These are phyloP conservation scores for Eustoma russellianum DNA, from an alignment of 257 asterid genomes.

Conservation along the genomic window DNA sequence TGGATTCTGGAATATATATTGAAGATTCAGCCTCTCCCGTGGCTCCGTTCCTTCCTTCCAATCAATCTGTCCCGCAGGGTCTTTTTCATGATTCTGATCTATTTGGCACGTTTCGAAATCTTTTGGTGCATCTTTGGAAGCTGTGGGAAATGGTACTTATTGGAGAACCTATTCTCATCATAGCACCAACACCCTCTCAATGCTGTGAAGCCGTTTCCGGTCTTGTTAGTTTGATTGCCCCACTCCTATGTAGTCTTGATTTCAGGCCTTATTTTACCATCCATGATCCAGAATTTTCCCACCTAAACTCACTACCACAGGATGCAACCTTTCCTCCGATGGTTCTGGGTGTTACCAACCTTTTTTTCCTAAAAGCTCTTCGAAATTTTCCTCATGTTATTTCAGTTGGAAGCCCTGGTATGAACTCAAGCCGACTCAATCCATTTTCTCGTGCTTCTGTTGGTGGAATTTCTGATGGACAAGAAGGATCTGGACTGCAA, in stretches of 20 bases:
- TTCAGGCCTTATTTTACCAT: constrained; percentile 96
- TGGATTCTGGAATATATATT: constrained; percentile 56
- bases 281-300: constrained; percentile 84
- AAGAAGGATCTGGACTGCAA: constrained; percentile 37
- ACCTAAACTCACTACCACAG: constrained; percentile 60
- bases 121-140: constrained; percentile 90
- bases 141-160: constrained; percentile 87
- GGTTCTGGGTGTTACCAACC: constrained; percentile 90
- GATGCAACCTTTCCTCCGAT: constrained; percentile 75
- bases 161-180: constrained; percentile 88
- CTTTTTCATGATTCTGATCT: constrained; percentile 96
- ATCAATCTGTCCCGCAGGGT: constrained; percentile 79
- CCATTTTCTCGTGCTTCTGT: constrained; percentile 37
- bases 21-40: constrained; percentile 88
- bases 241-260: constrained; percentile 81
- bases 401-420: constrained; percentile 82
- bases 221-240: constrained; percentile 89
- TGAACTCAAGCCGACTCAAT: constrained; percentile 46
- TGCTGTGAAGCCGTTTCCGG: constrained; percentile 95
- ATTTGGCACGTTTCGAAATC: constrained; percentile 79
- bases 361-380: constrained; percentile 86
- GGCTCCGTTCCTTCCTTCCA: constrained; percentile 89
- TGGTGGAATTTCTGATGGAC: constrained; percentile 42
- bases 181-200: constrained; percentile 93
- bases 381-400: constrained; percentile 78